Evolutionary conservation across 2,329 filamentous ascomycete species (phyloP), one percentile per base, ranked within the genome.

Genomic region (Xylaria arbuscula): DNA sequence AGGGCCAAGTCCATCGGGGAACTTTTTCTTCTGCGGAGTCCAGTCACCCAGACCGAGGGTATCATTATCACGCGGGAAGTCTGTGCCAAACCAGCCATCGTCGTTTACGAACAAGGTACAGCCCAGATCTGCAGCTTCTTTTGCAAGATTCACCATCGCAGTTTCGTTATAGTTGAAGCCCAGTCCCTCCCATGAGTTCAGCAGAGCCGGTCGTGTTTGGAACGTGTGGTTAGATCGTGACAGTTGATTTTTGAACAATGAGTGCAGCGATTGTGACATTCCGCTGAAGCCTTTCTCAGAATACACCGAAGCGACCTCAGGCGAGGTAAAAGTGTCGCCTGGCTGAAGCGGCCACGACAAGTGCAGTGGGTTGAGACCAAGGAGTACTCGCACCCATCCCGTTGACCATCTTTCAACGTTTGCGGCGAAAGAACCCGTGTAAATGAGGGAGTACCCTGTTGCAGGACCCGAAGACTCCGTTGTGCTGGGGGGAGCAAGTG

Each of bases 151-250:
- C 36, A 87, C 84, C 38, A 91, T 83, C 0, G 82, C 85, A 15
- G 80, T 84, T 57, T 87, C 80, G 71, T 90, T 88, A 76, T 85
- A 87, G 70, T 89, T 78, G 72, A 89, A 90, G 15, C 82, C 82
- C 0, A 90, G 79, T 0, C 88, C 89, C 74, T 91, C 89, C 89
- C 89, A 91, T 45, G 87, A 89, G 75, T 91, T 91, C 24, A 91
- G 82, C 51, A 91, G 77, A 0, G 89, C 0, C 84, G 84, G 11
- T 82, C 82, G 71, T 83, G 78, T 9, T 81, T 80, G 10, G 83
- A 69, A 85, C 84, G 67, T 88, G 85, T 76, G 85, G 86, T 73
- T 85, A 80, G 67, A 89, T 87, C 57, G 73, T 50, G 75, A 77
- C 4, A 91, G 82, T 71, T 91, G 86, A 59, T 87, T 85, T 54